A percentile compares a stretch with the other conserved stretches of the same genome.
Conservation (phyloP, 1,284 basidiomycete species). For the Meira miltonrushii region DNA sequence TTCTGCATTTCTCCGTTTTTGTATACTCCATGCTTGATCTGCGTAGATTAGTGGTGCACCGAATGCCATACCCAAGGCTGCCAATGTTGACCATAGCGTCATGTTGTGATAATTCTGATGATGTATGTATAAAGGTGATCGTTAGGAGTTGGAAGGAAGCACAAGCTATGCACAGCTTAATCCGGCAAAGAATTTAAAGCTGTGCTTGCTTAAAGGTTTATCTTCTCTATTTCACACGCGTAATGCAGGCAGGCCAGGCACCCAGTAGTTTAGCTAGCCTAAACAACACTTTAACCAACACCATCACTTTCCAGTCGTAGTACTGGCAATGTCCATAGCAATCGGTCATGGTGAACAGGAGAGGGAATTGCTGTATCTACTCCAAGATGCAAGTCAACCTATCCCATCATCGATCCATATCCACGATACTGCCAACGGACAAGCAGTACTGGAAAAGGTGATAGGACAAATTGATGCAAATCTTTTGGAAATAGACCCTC, state of each 20-base stretch:
- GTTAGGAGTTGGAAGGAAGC: background rate
- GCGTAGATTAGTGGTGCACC: conserved; percentile 44
- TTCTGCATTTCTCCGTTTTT: conserved; percentile 64
- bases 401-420: background rate
- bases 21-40: conserved; percentile 27
- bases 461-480: background rate
- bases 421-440: background rate
- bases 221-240: no score
- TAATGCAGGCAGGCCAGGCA: no score
- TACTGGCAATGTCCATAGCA: no score
- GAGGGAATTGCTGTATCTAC: no score
- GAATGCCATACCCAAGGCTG: conserved; percentile 17
- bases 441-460: background rate
- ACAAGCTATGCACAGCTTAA: background rate
- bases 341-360: no score
- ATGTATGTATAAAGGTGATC: background rate
- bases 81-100: background rate
- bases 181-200: no score
- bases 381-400: background rate
- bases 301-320: no score
- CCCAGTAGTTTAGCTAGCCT: no score
- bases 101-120: background rate
- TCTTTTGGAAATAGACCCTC: conserved; percentile 5
- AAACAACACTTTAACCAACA: no score
- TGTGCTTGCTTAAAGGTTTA: no score